Conservation (phyloP, 768 basidiomycete species). For the Calocera cornea region DNA sequence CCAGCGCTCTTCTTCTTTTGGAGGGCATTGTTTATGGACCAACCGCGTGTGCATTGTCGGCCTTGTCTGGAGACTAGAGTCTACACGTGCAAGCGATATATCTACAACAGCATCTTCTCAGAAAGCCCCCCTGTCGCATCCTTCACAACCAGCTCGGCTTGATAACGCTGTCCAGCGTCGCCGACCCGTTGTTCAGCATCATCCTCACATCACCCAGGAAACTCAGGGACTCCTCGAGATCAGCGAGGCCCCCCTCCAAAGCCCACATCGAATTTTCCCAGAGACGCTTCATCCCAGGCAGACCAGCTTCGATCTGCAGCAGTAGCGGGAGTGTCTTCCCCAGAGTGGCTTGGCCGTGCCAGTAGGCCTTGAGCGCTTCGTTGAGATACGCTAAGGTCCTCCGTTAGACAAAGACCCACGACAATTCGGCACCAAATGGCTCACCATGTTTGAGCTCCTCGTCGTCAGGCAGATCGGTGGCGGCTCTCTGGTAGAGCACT, state of each 20-base stretch:
- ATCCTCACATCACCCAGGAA: neutral
- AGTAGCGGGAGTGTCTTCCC: neutral
- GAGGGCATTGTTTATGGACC: neutral
- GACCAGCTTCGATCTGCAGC: neutral
- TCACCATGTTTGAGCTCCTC: neutral
- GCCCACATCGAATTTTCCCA: neutral
- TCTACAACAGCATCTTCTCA: too few species aligned
- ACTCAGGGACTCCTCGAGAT: neutral
- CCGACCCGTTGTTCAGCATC: neutral
- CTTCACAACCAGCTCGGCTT: neutral
- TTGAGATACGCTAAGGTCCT: neutral
- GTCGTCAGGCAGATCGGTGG: neutral
- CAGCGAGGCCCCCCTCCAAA: neutral
- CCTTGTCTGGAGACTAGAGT: too few species aligned
- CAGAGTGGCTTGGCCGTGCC: neutral
- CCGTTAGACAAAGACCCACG: neutral
- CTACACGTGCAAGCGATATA: too few species aligned
- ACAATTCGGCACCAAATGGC: neutral
- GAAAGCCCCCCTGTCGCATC: too few species aligned
- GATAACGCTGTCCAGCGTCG: neutral
- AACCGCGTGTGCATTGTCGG: too few species aligned
- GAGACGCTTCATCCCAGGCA: neutral
- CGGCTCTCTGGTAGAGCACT: neutral
- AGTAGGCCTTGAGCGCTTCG: neutral
- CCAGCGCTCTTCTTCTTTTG: neutral